Evolutionary conservation across 768 basidiomycete genomes (phyloP), one percentile per base, ranked within the genome.

Genomic region (Rhodotorula paludigena): DNA sequence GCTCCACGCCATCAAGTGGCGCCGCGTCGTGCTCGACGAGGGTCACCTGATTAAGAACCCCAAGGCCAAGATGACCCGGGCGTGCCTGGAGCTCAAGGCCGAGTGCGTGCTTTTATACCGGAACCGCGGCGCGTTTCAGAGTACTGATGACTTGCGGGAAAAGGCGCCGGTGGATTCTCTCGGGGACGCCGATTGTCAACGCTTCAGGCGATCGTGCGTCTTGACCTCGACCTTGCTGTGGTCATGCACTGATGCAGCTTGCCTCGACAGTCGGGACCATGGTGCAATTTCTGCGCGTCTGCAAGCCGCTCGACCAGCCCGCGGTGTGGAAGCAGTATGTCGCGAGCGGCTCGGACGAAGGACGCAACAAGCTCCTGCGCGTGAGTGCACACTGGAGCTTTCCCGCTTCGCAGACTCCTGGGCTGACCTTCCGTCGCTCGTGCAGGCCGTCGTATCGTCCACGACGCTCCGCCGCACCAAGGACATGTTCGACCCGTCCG

Each of bases 41-140:
- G 92, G 90, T 0, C 92, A 96, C 75, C 86, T 76, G 33, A 87
- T 96, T 69, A 85, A 90, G 58, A 96, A 94, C 76, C 84, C 89
- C 5, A 87, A 83, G 77, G 90, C 92, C 1, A 90, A 92, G 80
- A 89, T 89, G 84, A 83, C 89, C 15, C 81, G 82, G 72, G 86
- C 88, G 0, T 85, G 86, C 3, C 85, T 81, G 64, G 84, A 77
- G 25, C 79, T 91, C 32, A 78, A 79, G 25, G 87, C 87, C 0
- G 83, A 91, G 72, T 84, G 87, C 20, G 66, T 63, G 23, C 18
- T 41, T 48, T 51, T 48, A 45, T 32, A 32, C 39, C 28, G 44
- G 47, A 0, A 15, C 28, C 38, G 21, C 36, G 14, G 32, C 25
- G 20, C n/a, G 20, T 35, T 28, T 30, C 6, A 15, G 36, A 20